These are phyloP conservation scores for Myotisia sp. DNA, from an alignment of 2,329 filamentous ascomycete species.

Conservation along the genomic window DNA sequence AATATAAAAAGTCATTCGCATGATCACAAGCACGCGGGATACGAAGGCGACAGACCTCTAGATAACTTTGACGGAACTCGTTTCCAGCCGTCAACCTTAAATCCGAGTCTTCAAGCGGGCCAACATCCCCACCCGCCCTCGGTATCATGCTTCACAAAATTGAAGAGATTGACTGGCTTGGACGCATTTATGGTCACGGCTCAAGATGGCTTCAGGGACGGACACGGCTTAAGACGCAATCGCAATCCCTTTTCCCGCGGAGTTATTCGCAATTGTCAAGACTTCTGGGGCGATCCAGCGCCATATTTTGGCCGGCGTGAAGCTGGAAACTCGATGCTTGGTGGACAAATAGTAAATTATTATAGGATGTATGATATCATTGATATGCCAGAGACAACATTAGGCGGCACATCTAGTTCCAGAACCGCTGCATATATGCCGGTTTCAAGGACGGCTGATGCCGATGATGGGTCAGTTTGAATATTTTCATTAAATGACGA, in stretches of 20 bases:
- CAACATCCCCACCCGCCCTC: slow-evolving; percentile 38
- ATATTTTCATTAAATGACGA: too few relatives aligned
- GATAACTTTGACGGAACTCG: too few relatives aligned
- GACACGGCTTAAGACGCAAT: slow-evolving; percentile 32
- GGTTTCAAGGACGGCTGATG: too few relatives aligned
- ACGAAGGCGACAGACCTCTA: too few relatives aligned
- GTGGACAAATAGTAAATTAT: slow-evolving; percentile 71
- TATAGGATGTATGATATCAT: slow-evolving; percentile 79
- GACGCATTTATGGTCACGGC: slow-evolving; percentile 91
- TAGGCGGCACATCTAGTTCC: too few relatives aligned
- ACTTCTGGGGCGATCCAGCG: slow-evolving; percentile 89
- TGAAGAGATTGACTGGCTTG: slow-evolving; percentile 73
- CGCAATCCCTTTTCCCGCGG: slow-evolving; percentile 78
- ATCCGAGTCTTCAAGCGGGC: slow-evolving; percentile 22
- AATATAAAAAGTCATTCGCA: slow-evolving; percentile 59
- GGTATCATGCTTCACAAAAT: slow-evolving; percentile 58
- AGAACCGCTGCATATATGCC: too few relatives aligned
- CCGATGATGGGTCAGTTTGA: too few relatives aligned
- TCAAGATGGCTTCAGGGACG: slow-evolving; percentile 49
- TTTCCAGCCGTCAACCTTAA: too few relatives aligned
- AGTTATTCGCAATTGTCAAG: slow-evolving; percentile 74
- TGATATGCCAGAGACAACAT: too few relatives aligned
- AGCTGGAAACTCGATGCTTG: slow-evolving; percentile 60
- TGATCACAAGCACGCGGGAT: neutral
- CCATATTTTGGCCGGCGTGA: slow-evolving; percentile 64